A percentile compares a stretch with the other conserved stretches of the same genome.
Conservation (phyloP, 2,329 filamentous ascomycete species). For the Fusarium kyushuense region DNA sequence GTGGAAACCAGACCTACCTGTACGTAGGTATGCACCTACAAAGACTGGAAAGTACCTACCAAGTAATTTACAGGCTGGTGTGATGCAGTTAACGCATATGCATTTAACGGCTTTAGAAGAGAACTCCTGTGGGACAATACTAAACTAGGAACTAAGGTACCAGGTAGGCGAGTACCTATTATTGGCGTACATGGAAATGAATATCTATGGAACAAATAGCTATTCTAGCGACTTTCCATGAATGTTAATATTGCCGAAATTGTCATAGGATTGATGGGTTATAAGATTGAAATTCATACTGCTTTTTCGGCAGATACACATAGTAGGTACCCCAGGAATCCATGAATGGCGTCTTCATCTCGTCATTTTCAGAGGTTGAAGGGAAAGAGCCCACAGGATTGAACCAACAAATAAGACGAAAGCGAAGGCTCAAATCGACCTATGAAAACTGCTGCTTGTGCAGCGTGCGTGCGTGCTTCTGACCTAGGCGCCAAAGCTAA, state of each 20-base stretch:
- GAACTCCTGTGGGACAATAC: background rate
- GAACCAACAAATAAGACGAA: background rate
- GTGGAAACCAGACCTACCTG: background rate
- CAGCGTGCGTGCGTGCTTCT: slow-evolving; percentile 2
- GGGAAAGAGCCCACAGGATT: background rate
- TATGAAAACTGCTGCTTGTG: background rate
- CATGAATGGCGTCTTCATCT: background rate
- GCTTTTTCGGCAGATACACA: background rate
- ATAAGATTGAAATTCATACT: background rate
- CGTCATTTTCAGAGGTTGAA: background rate
- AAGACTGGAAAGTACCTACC: background rate
- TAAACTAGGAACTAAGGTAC: too few relatives aligned
- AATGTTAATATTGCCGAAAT: too few relatives aligned
- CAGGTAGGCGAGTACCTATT: background rate
- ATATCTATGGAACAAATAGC: background rate
- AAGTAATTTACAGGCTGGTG: background rate
- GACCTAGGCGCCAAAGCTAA: background rate
- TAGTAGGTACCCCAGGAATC: background rate
- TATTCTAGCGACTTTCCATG: background rate
- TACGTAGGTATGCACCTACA: background rate
- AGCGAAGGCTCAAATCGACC: background rate
- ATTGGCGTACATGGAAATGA: background rate
- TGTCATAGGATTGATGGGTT: too few relatives aligned
- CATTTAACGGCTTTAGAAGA: slow-evolving; percentile 13
- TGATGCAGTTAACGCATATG: slow-evolving; percentile 18